A percentile compares a stretch with the other conserved stretches of the same genome.
phyloP scores from a whole-genome alignment of 768 basidiomycete genomes.

The Pleurotus sapidus region DNA sequence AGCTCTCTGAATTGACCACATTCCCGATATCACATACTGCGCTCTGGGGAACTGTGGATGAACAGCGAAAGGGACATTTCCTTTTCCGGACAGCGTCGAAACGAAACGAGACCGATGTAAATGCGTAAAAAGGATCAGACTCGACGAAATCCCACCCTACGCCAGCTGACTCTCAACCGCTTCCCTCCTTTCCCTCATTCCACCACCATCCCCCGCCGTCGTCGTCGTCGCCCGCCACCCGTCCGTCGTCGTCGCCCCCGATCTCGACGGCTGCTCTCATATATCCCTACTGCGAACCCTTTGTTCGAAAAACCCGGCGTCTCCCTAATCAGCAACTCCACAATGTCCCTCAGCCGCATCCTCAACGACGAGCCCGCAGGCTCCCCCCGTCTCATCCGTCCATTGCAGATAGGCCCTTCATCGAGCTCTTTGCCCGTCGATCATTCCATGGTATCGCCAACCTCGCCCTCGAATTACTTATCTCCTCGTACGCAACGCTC shows the following conservation, averaged over 20 bases:
- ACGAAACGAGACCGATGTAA: slow-evolving; percentile 26
- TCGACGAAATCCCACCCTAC: slow-evolving; percentile 18
- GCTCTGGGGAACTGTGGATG: slow-evolving; percentile 1
- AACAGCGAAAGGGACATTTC: slow-evolving; percentile 13
- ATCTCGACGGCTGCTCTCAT: background rate
- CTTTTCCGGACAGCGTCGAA: slow-evolving; percentile 19
- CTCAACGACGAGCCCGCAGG: slow-evolving; percentile 71
- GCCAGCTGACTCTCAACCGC: slow-evolving; percentile 18
- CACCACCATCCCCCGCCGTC: slow-evolving; percentile 8
- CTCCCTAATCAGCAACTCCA: slow-evolving; percentile 2
- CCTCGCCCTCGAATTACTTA: slow-evolving; percentile 18
- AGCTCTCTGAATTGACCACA: background rate
- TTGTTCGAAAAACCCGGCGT: background rate
- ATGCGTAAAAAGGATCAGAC: slow-evolving; percentile 30
- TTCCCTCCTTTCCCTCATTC: slow-evolving; percentile 19
- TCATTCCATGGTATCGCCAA: slow-evolving; percentile 12
- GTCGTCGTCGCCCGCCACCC: slow-evolving; percentile 2
- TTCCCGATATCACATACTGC: background rate
- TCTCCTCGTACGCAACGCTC: slow-evolving; percentile 17
- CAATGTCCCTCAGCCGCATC: slow-evolving; percentile 78
- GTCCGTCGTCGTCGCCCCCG: slow-evolving; percentile 9
- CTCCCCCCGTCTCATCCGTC: slow-evolving; percentile 24
- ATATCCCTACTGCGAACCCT: background rate
- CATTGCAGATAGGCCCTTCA: slow-evolving; percentile 15
- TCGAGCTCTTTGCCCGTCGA: slow-evolving; percentile 3